Evolutionary conservation across 192 early-diverging fungal species (phyloP), one percentile per base, ranked within the genome.

Genomic region (Backusella sp.): DNA sequence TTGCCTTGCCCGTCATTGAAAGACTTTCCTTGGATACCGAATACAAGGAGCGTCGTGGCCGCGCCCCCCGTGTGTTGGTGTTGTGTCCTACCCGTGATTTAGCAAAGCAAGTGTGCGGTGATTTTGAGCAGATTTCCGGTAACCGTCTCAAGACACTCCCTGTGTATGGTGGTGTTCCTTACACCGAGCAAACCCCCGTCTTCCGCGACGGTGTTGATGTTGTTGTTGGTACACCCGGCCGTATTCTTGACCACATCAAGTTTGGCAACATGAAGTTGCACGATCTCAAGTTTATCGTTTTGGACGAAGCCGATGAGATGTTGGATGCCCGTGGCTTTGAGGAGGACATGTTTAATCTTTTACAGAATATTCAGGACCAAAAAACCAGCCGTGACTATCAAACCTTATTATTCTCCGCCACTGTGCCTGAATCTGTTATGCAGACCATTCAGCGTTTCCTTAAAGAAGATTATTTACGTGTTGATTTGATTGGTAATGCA

Each of bases 101-200:
- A 66, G 95, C 95, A 14, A 92, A 95, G 42, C 95, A 96, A 83
- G 93, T 96, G 66, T 92, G 90, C 73, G 91, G 94, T 39, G 95
- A 96, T 66, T 94, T 88, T 66, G 87, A 84, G 74, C 75, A 77
- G 53, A 90, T 96, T 26, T 84, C 89, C 6, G 88, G 88, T 23
- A 87, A 86, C 49, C 56, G 76, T 80, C 84, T 96, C 71, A 82
- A 82, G 72, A 81, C 89, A 0, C 72, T 91, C 34, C 91, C 92
- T 67, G 90, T 97, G 23, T 98, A 98, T 81, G 97, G 97, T 70
- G 97, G 97, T 76, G 89, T 90, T 1, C 91, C 94, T 30, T 95
- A 97, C 81, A 88, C 90, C 70, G 92, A 93, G 53, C 95, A 99
- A 86, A 91, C 93, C 32, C 86, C 90, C 39, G 92, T 89, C 49